These are phyloP conservation scores for Phragmites australis DNA, from an alignment of 176 grass and related monocot genomes.

Conservation along the genomic window DNA sequence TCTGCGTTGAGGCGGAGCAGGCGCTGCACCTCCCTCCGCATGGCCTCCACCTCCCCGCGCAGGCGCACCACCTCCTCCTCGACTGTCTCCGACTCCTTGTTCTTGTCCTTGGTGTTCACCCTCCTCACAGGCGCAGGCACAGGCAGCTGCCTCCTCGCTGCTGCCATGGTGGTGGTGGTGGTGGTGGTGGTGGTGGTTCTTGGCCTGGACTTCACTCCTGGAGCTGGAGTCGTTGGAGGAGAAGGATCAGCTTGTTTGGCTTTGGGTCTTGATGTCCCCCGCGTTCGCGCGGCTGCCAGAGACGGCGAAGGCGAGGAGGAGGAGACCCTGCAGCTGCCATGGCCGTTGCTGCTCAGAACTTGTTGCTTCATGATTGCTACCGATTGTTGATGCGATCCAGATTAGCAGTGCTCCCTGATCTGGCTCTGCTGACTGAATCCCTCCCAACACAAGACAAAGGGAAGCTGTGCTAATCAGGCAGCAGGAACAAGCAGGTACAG, in stretches of 20 bases:
- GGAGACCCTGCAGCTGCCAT: conserved; percentile 26
- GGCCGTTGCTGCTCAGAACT: conserved; percentile 19
- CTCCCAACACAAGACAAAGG: not conserved
- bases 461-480: not conserved
- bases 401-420: not conserved
- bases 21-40: conserved; percentile 53
- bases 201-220: conserved; percentile 1
- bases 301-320: conserved; percentile 5
- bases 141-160: conserved; percentile 13
- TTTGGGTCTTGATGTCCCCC: conserved; percentile 15
- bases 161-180: not conserved
- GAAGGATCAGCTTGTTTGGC: not conserved
- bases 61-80: conserved; percentile 41
- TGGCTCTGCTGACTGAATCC: not conserved
- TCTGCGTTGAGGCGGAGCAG: conserved; percentile 53
- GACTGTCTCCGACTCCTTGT: not conserved
- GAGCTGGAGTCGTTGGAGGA: not conserved
- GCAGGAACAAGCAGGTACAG: too few species aligned
- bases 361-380: conserved; percentile 60
- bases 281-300: not conserved
- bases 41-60: conserved; percentile 39
- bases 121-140: conserved; percentile 16
- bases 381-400: not conserved
- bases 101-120: conserved; percentile 15
- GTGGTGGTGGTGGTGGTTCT: not conserved